Evolutionary conservation across 768 basidiomycete species (phyloP).

Genomic region (Suillus sp.): DNA sequence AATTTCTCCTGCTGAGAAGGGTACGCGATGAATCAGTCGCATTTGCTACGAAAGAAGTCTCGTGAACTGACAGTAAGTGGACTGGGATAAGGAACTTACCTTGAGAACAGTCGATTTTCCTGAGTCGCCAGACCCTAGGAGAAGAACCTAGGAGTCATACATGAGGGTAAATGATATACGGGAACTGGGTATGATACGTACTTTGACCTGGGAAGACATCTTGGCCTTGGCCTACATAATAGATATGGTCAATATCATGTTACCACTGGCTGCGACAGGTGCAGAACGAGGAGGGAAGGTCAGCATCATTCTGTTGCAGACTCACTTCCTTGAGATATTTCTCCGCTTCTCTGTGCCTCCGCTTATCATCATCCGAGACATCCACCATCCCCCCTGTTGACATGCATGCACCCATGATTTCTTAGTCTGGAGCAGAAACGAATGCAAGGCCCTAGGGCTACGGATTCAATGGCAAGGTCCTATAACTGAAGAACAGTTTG

Average conservation of each 20-base stretch:
- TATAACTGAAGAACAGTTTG: neutral
- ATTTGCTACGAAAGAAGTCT: slow-evolving; percentile 67
- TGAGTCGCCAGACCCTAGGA: slow-evolving; percentile 91
- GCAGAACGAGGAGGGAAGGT: slow-evolving; percentile 10
- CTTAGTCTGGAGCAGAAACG: slow-evolving; percentile 11
- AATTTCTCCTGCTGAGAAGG: slow-evolving; percentile 80
- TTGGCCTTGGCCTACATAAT: slow-evolving; percentile 66
- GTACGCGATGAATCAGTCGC: slow-evolving; percentile 89
- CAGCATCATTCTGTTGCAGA: slow-evolving; percentile 15
- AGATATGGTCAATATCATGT: neutral
- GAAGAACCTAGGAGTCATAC: slow-evolving; percentile 59
- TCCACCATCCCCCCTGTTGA: slow-evolving; percentile 60
- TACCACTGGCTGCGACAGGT: slow-evolving; percentile 14
- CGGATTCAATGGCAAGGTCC: slow-evolving; percentile 18
- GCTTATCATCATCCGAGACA: slow-evolving; percentile 69
- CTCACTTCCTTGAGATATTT: slow-evolving; percentile 76
- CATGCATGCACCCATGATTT: slow-evolving; percentile 75
- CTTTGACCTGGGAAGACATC: slow-evolving; percentile 77
- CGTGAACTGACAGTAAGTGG: slow-evolving; percentile 6
- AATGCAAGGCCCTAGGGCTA: slow-evolving; percentile 15
- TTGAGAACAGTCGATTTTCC: slow-evolving; percentile 94
- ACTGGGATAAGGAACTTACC: slow-evolving; percentile 39
- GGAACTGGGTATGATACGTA: slow-evolving; percentile 29
- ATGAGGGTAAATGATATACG: neutral
- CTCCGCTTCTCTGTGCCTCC: slow-evolving; percentile 68